Evolutionary conservation across 768 basidiomycete species (phyloP).

Genomic region (Naematelia aurantialba): DNA sequence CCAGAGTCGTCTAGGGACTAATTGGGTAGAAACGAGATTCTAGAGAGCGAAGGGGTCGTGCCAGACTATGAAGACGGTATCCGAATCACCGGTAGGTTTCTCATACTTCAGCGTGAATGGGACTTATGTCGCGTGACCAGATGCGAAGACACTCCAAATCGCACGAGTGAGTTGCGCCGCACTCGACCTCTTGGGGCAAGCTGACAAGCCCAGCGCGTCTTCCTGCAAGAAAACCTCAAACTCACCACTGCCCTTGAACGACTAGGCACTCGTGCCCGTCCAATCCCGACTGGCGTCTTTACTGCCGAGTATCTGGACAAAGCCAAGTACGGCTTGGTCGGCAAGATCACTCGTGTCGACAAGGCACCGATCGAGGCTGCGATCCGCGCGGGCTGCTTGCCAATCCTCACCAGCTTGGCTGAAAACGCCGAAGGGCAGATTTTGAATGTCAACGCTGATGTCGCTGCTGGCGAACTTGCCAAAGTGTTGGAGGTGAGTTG

Average conservation of each 20-base stretch:
- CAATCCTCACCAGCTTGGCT: constrained; percentile 90
- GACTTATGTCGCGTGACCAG: constrained; percentile 51
- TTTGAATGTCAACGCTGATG: constrained; percentile 97
- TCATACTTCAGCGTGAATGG: neutral
- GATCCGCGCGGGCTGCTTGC: constrained; percentile 91
- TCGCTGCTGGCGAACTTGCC: constrained; percentile 94
- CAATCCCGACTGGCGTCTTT: constrained; percentile 97
- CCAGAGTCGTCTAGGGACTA: constrained; percentile 1
- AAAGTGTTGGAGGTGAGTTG: constrained; percentile 74
- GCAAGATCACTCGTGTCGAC: constrained; percentile 89
- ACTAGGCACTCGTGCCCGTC: constrained; percentile 92
- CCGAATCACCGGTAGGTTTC: constrained; percentile 76
- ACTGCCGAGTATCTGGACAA: constrained; percentile 94
- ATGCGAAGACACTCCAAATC: constrained; percentile 87
- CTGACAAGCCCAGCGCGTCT: constrained; percentile 60
- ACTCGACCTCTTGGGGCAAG: neutral
- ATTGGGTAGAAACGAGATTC: constrained; percentile 67
- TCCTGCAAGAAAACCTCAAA: constrained; percentile 94
- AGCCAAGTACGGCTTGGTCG: constrained; percentile 90
- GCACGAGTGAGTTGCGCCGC: constrained; percentile 59
- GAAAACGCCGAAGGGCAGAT: constrained; percentile 97
- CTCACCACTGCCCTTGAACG: constrained; percentile 88
- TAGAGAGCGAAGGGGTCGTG: constrained; percentile 85
- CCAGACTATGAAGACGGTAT: constrained; percentile 98
- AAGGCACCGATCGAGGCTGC: constrained; percentile 95